Base-by-base conservation (phyloP, 176 grass and related monocot species). In the Eragrostis nindensis region DNA sequence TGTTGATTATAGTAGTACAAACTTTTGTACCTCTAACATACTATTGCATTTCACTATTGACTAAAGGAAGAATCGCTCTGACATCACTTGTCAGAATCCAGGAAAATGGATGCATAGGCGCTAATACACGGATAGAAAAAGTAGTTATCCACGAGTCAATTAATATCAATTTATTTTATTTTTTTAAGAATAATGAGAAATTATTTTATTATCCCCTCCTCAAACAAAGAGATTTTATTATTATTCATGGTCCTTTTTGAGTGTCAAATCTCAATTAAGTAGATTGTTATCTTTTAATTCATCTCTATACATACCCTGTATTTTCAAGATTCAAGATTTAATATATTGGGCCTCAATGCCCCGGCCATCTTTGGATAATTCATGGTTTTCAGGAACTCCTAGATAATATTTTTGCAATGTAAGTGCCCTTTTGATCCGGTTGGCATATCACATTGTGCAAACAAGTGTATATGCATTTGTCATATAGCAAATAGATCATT, bases 1-100 rank as follows among this genome's bases (percentile, higher is more conserved):
- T 30, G 19, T 79, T 70, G 53, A 68, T 79, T 68, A 36, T 36
- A 70, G 2, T 22, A 36, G 43, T 75, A 38, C 60, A 88, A 50
- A 21, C 30, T 12, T 22, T 10, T 4, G 39, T 75, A 52, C 32
- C 14, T 38, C 54, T 75, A 18, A 36, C 32, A 36, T 36, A 36
- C 32, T 36, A 68, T 12, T 59, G 49, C 62, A 42, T 81, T 22
- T 73, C 55, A 56, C 8, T 18, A n/a, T 53, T 70, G 71, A 26
- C 10, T 41, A 48, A 65, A 53, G 26, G 1, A 9, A 19, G 29
- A 21, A 69, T 43, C 40, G 66, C 55, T 61, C 21, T 67, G 27
- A 8, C 38, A 57, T 8, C 26, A 47, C 11, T 25, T 25, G 25
- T 48, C 11, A 36, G 50, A 43, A 83, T 17, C 57, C 18, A 38